phyloP scores from a whole-genome alignment of 768 basidiomycete genomes.

The Brasilioporus rufonigricans region DNA sequence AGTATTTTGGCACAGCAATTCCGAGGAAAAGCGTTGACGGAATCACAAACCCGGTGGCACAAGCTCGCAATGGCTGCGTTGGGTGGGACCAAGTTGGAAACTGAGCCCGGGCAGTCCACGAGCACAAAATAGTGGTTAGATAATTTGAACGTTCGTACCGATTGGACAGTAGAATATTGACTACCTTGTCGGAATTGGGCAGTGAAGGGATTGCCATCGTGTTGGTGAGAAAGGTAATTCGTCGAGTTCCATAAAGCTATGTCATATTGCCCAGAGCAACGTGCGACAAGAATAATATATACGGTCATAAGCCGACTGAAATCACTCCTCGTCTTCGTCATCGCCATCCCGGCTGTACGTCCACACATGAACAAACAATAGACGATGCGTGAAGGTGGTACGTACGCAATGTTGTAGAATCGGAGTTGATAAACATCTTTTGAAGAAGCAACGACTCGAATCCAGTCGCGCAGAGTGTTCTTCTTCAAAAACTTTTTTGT shows the following conservation, averaged over 20 bases:
- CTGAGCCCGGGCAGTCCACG: conserved; percentile 17
- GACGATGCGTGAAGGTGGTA: conserved; percentile 5
- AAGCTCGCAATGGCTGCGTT: conserved; percentile 64
- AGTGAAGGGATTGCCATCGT: background rate
- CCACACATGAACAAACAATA: background rate
- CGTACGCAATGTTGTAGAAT: conserved; percentile 92
- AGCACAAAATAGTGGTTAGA: conserved; percentile 16
- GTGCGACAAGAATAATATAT: conserved; percentile 1
- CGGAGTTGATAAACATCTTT: conserved; percentile 94
- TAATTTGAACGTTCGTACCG: conserved; percentile 4
- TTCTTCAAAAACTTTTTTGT: conserved; percentile 99
- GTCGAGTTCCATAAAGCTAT: background rate
- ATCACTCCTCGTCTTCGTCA: conserved; percentile 54
- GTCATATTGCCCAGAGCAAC: conserved; percentile 8
- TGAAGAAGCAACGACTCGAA: conserved; percentile 91
- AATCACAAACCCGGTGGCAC: conserved; percentile 68
- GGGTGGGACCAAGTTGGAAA: conserved; percentile 46
- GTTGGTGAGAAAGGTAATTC: background rate
- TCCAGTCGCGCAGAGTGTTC: conserved; percentile 94
- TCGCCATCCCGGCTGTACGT: conserved; percentile 43
- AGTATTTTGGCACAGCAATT: conserved; percentile 63
- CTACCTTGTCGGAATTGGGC: background rate
- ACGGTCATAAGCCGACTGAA: background rate
- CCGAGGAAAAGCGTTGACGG: conserved; percentile 55
- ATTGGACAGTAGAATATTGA: background rate